A percentile compares a stretch with the other conserved stretches of the same genome.
Evolutionary conservation across 2,329 filamentous ascomycete genomes (phyloP).

Genomic region (Claviceps humidiphila): DNA sequence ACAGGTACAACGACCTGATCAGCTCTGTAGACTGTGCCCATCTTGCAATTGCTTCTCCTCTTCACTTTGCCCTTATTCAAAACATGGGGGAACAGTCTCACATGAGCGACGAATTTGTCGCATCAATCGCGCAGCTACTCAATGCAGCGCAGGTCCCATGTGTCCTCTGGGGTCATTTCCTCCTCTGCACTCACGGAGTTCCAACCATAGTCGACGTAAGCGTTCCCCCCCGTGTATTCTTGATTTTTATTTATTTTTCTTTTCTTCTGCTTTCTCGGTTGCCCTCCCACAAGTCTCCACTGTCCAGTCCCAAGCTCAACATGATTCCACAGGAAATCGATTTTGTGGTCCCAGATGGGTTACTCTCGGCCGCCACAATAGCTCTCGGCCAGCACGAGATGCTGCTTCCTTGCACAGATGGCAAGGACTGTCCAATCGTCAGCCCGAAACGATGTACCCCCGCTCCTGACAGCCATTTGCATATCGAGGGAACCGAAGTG

Average conservation of each 20-base stretch:
- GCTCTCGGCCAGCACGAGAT: neutral
- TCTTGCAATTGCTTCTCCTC: neutral
- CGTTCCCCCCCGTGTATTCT: no score
- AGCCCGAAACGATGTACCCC: neutral
- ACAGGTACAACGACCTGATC: no score
- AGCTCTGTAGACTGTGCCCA: no score
- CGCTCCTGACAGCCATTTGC: neutral
- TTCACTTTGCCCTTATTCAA: neutral
- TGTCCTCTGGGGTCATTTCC: slow-evolving; percentile 1
- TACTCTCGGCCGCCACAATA: neutral
- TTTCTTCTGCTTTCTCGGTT: no score
- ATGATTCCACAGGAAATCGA: neutral
- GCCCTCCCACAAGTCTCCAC: no score
- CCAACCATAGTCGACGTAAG: no score
- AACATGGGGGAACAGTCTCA: neutral
- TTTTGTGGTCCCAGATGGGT: neutral
- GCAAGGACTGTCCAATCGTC: neutral
- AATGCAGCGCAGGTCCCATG: neutral
- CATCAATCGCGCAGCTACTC: neutral
- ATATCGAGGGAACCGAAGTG: neutral
- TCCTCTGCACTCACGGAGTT: neutral
- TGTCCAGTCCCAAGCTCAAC: neutral
- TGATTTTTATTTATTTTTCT: no score
- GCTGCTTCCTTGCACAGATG: neutral
- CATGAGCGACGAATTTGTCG: neutral